Conservation (phyloP, 179 eudicot genomes). For the Nepenthes alata region DNA sequence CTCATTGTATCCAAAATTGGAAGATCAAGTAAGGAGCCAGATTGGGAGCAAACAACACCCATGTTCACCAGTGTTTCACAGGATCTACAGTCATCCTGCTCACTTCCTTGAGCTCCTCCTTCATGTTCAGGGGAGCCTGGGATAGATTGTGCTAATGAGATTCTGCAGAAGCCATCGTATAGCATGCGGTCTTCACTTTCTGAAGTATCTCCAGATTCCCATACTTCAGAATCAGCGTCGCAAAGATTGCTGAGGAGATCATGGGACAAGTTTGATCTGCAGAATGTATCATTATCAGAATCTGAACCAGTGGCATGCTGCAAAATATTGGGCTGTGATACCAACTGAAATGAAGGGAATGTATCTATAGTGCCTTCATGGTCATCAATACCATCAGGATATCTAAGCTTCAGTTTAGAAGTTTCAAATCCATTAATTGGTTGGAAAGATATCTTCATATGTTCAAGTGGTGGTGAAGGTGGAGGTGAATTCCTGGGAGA, state of each 20-base stretch:
- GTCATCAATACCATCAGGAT: conserved; percentile 47
- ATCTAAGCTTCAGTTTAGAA: conserved; percentile 56
- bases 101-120: conserved; percentile 16
- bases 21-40: conserved; percentile 25
- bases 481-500: conserved; percentile 46
- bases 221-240: conserved; percentile 70
- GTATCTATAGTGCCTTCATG: conserved; percentile 37
- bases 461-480: conserved; percentile 87
- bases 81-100: conserved; percentile 13
- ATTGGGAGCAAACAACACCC: conserved; percentile 16
- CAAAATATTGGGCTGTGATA: conserved; percentile 50
- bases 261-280: conserved; percentile 71
- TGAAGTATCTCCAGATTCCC: conserved; percentile 60
- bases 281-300: conserved; percentile 84
- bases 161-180: conserved; percentile 43
- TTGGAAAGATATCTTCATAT: conserved; percentile 83
- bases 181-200: conserved; percentile 34
- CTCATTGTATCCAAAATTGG: conserved; percentile 34
- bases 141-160: conserved; percentile 44
- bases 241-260: conserved; percentile 48
- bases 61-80: conserved; percentile 14
- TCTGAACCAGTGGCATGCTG: conserved; percentile 44
- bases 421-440: conserved; percentile 50
- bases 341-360: conserved; percentile 84
- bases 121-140: conserved; percentile 39